Base-by-base conservation (phyloP, 2,329 filamentous ascomycete genomes). In the Epichloe aotearoae region DNA sequence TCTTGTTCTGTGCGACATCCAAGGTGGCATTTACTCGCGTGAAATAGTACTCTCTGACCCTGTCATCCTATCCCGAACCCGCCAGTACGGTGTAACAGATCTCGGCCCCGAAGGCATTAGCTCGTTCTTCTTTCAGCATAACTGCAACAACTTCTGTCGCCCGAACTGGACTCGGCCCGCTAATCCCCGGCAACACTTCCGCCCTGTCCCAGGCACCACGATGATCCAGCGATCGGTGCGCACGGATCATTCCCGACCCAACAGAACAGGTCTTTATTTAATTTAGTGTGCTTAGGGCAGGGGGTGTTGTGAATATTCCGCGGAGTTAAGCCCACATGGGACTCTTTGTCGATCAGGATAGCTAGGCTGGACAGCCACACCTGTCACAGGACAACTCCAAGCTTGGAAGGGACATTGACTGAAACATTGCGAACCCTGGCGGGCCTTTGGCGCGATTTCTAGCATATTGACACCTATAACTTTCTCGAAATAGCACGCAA, bases 1-100 rank as follows among this genome's bases (percentile, higher is more conserved):
- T 36, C 59, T 63, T 50, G 60, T 72, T 5, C 57, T 72, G 2
- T 72, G 67, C 55, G 69, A 72, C 53, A 59, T 72, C 2, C 67
- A 72, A 53, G 70, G 70, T 30, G 69, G 69, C 41, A 54, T 66
- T 30, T 70, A 71, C 57, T 58, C 55, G 41, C 37, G 59, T 11
- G 60, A 62, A 45, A 55, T 64, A 43, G 58, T 69, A 41, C 62
- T 72, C 37, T 66, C 69, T 0, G 68, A 72, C 55, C 69, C 68
- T 0, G 69, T 68, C 49, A 69, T 72, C 51, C 53, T 72, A 46
- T 71, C 70, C 1, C 63, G 57, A 7, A 57, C 46, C 4, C 55
- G 60, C n/a, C 57, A 66, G 8, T 70, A 66, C 45, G 68, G 68
- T 19, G 61, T 65, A 20, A 65, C 68, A 1, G 69, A 71, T 49